Conservation (phyloP, 305 asterid species). For the Nicotiana rustica region DNA sequence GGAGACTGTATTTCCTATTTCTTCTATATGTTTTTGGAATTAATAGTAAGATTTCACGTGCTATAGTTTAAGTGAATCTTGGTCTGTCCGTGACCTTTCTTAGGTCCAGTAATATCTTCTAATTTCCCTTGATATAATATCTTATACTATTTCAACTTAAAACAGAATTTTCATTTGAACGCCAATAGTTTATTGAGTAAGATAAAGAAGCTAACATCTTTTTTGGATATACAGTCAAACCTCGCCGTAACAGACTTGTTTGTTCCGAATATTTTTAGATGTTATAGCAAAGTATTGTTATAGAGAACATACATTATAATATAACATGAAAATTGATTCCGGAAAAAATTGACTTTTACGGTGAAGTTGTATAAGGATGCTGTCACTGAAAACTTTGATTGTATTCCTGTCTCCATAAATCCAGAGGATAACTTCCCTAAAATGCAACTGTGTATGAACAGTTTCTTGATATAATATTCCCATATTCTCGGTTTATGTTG, state of each 20-base stretch:
- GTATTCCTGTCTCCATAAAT: neutral
- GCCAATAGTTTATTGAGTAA: neutral
- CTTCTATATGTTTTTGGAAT: neutral
- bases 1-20: neutral
- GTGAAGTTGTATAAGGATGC: no score
- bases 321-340: no score
- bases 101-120: neutral
- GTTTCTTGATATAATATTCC: conserved; percentile 27
- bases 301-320: no score
- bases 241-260: no score
- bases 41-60: conserved; percentile 12
- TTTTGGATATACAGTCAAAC: neutral
- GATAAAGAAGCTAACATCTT: conserved; percentile 19
- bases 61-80: conserved; percentile 31
- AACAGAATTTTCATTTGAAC: neutral
- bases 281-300: no score
- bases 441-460: conserved; percentile 25
- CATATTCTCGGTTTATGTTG: neutral
- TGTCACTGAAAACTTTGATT: no score
- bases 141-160: neutral
- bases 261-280: no score
- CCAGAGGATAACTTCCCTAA: conserved; percentile 7
- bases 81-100: conserved; percentile 11
- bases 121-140: neutral
- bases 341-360: no score